phyloP scores from a whole-genome alignment of 2,329 filamentous ascomycete genomes.

The Fusarium nematophilum region DNA sequence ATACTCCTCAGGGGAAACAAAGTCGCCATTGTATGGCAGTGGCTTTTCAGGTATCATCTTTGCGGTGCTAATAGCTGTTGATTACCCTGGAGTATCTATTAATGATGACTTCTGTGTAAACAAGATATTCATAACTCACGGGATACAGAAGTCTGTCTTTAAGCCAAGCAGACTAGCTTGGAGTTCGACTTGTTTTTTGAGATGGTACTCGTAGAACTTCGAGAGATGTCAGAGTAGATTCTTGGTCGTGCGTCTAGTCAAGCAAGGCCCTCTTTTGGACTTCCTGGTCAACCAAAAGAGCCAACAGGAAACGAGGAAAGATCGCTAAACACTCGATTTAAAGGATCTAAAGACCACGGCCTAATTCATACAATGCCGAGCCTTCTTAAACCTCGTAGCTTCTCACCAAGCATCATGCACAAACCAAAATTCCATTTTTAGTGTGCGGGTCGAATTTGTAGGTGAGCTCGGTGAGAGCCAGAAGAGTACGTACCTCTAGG shows the following conservation, averaged over 20 bases:
- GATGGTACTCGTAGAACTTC: too few relatives aligned
- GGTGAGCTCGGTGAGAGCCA: slow-evolving; percentile 35
- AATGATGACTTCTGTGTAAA: not conserved
- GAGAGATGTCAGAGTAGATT: too few relatives aligned
- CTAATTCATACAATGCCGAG: too few relatives aligned
- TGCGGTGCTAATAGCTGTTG: not conserved
- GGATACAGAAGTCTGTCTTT: too few relatives aligned
- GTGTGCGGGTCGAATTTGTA: slow-evolving; percentile 43
- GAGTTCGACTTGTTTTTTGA: too few relatives aligned
- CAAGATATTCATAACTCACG: not conserved
- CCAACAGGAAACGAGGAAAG: not conserved
- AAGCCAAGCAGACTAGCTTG: too few relatives aligned
- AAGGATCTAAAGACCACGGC: too few relatives aligned
- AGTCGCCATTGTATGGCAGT: slow-evolving; percentile 78
- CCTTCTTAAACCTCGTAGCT: not conserved
- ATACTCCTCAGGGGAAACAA: slow-evolving; percentile 79
- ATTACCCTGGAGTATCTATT: slow-evolving; percentile 36
- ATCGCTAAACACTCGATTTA: too few relatives aligned
- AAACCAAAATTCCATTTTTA: slow-evolving; percentile 35
- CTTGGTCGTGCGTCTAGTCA: too few relatives aligned
- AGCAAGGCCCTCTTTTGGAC: too few relatives aligned
- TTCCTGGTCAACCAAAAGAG: too few relatives aligned
- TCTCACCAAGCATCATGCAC: slow-evolving; percentile 24
- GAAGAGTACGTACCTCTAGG: slow-evolving; percentile 30
- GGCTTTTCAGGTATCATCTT: slow-evolving; percentile 62